phyloP scores from a whole-genome alignment of 305 asterid genomes.

The Caryopteris hybrid region DNA sequence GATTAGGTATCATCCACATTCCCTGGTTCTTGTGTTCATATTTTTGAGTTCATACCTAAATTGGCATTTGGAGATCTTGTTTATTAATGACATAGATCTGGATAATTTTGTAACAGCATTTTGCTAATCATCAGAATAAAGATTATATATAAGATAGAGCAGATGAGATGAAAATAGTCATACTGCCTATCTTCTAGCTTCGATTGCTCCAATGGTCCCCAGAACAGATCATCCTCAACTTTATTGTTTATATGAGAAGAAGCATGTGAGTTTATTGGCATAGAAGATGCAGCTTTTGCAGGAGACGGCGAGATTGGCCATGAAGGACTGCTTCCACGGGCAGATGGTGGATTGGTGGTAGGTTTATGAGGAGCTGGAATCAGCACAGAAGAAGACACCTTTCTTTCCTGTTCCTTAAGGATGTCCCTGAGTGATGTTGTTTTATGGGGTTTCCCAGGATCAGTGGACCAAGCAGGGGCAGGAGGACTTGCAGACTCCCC shows the following conservation, averaged over 20 bases:
- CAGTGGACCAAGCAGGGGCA: slow-evolving; percentile 81
- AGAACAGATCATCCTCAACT: slow-evolving; percentile 76
- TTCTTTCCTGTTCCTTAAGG: slow-evolving; percentile 67
- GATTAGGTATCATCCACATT: no score
- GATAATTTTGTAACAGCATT: no score
- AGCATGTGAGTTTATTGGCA: slow-evolving; percentile 34
- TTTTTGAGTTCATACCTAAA: no score
- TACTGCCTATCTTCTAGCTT: slow-evolving; percentile 66
- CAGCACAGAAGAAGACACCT: slow-evolving; percentile 39
- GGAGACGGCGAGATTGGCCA: slow-evolving; percentile 55
- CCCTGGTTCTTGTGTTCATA: no score
- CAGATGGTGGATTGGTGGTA: slow-evolving; percentile 35
- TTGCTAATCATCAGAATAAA: neutral
- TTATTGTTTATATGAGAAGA: slow-evolving; percentile 40
- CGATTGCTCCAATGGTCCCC: slow-evolving; percentile 66
- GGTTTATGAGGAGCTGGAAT: slow-evolving; percentile 43
- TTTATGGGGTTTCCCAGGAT: slow-evolving; percentile 58
- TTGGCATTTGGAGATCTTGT: no score
- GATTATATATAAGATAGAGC: neutral
- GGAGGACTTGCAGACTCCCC: slow-evolving; percentile 55
- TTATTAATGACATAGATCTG: no score
- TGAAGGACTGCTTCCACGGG: slow-evolving; percentile 47
- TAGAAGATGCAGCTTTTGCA: slow-evolving; percentile 49
- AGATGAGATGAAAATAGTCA: slow-evolving; percentile 17
- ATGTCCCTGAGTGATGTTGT: slow-evolving; percentile 80